A percentile compares a stretch with the other conserved stretches of the same genome.
Evolutionary conservation across 83 land plant species (phyloP).

Genomic region (Picea abies): DNA sequence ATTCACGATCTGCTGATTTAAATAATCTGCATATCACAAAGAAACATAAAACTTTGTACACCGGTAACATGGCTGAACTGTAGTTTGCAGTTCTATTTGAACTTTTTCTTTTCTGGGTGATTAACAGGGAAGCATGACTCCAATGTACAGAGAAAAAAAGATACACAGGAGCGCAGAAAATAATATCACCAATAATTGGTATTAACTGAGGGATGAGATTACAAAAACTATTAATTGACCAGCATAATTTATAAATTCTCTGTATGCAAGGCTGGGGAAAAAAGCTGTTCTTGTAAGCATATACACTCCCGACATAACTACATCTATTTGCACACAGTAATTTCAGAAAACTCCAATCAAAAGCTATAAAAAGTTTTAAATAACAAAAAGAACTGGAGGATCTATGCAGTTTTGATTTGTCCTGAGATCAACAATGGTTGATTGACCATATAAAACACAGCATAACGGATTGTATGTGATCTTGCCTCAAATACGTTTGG

Average conservation of each 20-base stretch:
- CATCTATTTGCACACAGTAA: no score
- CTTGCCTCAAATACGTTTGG: no score
- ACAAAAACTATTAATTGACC: neutral
- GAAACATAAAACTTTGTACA: neutral
- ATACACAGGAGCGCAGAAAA: neutral
- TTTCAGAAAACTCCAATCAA: no score
- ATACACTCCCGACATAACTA: neutral
- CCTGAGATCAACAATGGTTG: no score
- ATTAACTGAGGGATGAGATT: neutral
- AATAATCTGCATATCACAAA: slow-evolving; percentile 46
- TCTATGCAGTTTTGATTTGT: no score
- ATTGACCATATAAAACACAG: no score
- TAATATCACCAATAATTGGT: neutral
- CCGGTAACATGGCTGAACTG: neutral
- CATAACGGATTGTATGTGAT: no score
- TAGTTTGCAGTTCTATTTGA: neutral
- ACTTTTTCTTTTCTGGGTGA: neutral
- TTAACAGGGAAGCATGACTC: neutral
- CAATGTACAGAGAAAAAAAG: no score
- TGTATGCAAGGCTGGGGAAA: neutral
- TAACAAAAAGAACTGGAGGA: no score
- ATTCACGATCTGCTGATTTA: slow-evolving; percentile 59
- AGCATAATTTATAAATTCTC: neutral
- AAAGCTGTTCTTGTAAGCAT: neutral
- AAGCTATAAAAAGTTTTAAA: no score